A percentile compares a stretch with the other conserved stretches of the same genome.
Conservation (phyloP, 176 grass and related monocot genomes). For the Eremochloa ophiuroides region DNA sequence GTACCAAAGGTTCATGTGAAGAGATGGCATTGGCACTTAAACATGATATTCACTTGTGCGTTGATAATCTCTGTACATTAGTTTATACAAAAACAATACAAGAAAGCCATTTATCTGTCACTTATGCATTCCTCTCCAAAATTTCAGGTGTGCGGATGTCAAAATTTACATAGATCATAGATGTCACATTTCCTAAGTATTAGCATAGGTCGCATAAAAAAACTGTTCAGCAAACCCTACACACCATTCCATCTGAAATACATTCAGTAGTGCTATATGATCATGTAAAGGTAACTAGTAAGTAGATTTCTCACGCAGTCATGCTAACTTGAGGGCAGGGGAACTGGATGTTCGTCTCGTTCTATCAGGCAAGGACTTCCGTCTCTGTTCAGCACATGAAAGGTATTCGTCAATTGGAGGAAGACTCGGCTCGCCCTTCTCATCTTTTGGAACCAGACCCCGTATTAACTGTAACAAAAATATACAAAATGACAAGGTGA, state of each 20-base stretch:
- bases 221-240: neutral
- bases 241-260: neutral
- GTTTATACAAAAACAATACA: neutral
- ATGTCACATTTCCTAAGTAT: neutral
- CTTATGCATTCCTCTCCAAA: neutral
- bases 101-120: neutral
- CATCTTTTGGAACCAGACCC: constrained; percentile 54
- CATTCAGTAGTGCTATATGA: neutral
- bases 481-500: neutral
- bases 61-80: neutral
- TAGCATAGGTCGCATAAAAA: neutral
- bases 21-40: neutral
- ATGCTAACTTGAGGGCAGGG: constrained; percentile 54
- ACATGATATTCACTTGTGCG: neutral
- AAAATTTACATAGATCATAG: neutral
- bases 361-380: constrained; percentile 45
- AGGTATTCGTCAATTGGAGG: constrained; percentile 74
- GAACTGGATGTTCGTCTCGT: constrained; percentile 10
- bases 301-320: constrained; percentile 30
- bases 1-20: neutral
- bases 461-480: constrained; percentile 62
- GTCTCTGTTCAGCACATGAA: constrained; percentile 51
- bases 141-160: neutral
- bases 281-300: neutral
- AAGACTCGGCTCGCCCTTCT: constrained; percentile 48